Conservation (phyloP, 192 early-diverging fungal species). For the Entomortierella parvispora region DNA sequence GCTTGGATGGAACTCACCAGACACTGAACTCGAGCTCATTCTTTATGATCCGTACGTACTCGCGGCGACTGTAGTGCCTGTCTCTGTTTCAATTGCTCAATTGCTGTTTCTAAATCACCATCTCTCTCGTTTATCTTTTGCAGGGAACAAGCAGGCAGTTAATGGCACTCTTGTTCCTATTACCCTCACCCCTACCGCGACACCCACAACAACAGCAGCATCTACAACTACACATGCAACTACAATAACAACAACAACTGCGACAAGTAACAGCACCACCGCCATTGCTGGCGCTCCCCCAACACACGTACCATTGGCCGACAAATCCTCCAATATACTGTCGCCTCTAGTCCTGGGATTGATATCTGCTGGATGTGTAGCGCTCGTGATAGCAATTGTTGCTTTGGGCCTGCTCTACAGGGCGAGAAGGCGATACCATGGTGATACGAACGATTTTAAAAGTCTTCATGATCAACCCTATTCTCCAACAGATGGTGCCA, state of each 20-base stretch:
- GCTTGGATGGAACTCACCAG: constrained; percentile 8
- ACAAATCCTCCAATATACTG: background rate
- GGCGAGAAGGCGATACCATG: constrained; percentile 22
- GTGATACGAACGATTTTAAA: constrained; percentile 26
- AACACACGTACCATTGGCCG: background rate
- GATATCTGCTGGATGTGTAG: constrained; percentile 29
- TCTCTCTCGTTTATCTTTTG: too few species aligned
- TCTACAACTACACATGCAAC: background rate
- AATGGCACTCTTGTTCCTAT: constrained; percentile 28
- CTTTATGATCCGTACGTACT: constrained; percentile 28
- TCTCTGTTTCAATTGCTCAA: background rate
- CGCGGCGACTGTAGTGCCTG: too few species aligned
- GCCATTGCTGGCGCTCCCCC: background rate
- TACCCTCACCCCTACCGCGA: background rate
- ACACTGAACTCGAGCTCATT: constrained; percentile 36
- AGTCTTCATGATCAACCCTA: constrained; percentile 29
- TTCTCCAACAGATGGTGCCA: constrained; percentile 24
- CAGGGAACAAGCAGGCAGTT: constrained; percentile 26
- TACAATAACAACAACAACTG: background rate
- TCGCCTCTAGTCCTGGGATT: constrained; percentile 47
- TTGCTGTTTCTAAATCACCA: too few species aligned
- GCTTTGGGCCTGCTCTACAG: constrained; percentile 24
- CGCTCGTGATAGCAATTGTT: constrained; percentile 25
- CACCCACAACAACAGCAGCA: background rate
- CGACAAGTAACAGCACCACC: background rate